Evolutionary conservation across 768 basidiomycete genomes (phyloP), one percentile per base, ranked within the genome.

Genomic region (Crassisporium funariophilum): DNA sequence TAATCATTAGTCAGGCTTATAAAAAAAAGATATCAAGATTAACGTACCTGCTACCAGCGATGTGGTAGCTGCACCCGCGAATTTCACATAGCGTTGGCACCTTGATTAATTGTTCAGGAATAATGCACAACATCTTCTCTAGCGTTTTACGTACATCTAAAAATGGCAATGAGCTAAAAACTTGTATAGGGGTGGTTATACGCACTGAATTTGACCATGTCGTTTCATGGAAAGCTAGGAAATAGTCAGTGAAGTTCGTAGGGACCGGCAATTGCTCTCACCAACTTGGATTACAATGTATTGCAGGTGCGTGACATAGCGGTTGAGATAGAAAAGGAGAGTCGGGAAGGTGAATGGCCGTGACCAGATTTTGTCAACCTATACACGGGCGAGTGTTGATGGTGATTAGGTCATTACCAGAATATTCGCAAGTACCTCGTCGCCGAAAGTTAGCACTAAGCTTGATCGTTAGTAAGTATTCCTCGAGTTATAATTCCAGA

Each of bases 281-380:
- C 57, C 55, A 29, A 58, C 59, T 54, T 56, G 57, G 13, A 60
- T 56, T 3, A 60, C 44, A 24, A 60, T 60, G 22, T 51, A 60
- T 52, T 60, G 59, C 9, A 55, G 44, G 46, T 53, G 56, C 11
- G 59, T 60, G 21, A 60, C 47, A 46, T 60, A 60, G 6, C 59
- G 56, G 36, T 60, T 60, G 41, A 58, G 37, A 47, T 51, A 54
- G 35, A 57, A 60, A 4, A 60, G 31, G 7, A 60, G 37, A 10
- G 49, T 53, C 7, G 59, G 49, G 43, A 55, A 47, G 11, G 53
- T 55, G 25, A 60, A 58, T 12, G 51, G 53, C 16, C 50, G 51
- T 12, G 44, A 49, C 59, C 59, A 60, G 25, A 60, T 60, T 29
- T 54, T 55, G 8, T 60, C 54, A 11, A 60, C 59, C 59, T n/a